These are phyloP conservation scores for Coemansia sp. DNA, from an alignment of 371 early-diverging fungal species.

Conservation along the genomic window DNA sequence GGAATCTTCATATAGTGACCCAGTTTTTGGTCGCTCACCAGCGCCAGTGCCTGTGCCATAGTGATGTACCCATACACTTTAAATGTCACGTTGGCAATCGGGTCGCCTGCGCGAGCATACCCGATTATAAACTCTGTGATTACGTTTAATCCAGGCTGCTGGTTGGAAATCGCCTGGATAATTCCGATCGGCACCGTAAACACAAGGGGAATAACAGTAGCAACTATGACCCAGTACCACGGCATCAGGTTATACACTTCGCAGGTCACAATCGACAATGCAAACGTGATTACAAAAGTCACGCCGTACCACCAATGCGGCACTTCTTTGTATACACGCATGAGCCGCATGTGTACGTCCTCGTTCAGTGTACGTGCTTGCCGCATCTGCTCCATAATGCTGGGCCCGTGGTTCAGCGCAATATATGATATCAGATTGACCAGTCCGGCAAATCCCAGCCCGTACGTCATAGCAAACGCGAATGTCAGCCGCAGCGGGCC, in stretches of 20 bases:
- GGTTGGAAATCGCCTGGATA: constrained; percentile 66
- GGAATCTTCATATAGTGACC: constrained; percentile 78
- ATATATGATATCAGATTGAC: constrained; percentile 40
- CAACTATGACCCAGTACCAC: constrained; percentile 73
- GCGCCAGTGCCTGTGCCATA: constrained; percentile 56
- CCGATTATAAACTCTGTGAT: constrained; percentile 73
- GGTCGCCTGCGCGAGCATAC: constrained; percentile 59
- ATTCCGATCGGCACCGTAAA: constrained; percentile 82
- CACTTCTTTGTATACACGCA: constrained; percentile 69
- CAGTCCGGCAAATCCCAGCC: constrained; percentile 54
- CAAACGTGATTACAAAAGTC: constrained; percentile 60
- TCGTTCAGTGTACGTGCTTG: constrained; percentile 58
- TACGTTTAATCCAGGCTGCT: constrained; percentile 71
- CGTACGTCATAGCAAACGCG: constrained; percentile 65
- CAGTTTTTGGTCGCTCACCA: constrained; percentile 63
- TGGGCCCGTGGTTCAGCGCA: constrained; percentile 41
- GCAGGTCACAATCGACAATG: constrained; percentile 58
- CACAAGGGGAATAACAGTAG: constrained; percentile 63
- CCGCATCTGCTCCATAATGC: constrained; percentile 60
- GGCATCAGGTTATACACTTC: constrained; percentile 51
- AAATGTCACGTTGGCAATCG: constrained; percentile 65
- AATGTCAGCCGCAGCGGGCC: constrained; percentile 72
- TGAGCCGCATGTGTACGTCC: constrained; percentile 70
- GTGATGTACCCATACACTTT: constrained; percentile 58
- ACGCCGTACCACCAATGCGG: constrained; percentile 74